These are phyloP conservation scores for Boletus rubescentipes DNA, from an alignment of 768 basidiomycete species.

Conservation along the genomic window DNA sequence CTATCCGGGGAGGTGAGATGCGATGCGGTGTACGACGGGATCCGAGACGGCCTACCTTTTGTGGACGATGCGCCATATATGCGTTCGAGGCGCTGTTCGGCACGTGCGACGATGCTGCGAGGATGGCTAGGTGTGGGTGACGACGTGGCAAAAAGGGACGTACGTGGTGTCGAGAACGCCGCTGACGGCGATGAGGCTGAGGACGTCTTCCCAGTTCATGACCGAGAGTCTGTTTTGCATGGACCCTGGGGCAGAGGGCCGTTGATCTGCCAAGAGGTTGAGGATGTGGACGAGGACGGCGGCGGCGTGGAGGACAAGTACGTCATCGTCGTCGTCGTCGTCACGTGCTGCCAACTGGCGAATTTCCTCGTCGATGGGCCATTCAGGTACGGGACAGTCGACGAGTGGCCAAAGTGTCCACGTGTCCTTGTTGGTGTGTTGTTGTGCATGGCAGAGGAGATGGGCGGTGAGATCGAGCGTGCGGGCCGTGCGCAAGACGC, in stretches of 20 bases:
- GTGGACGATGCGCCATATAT: constrained; percentile 28
- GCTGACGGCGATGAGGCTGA: constrained; percentile 49
- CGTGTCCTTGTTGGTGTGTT: constrained; percentile 30
- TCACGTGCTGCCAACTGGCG: constrained; percentile 34
- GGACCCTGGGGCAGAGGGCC: constrained; percentile 53
- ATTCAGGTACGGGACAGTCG: constrained; percentile 68
- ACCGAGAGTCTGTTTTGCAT: constrained; percentile 65
- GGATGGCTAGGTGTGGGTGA: not conserved
- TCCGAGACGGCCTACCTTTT: constrained; percentile 10
- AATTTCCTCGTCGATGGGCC: constrained; percentile 70
- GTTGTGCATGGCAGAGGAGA: constrained; percentile 34
- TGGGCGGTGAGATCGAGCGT: constrained; percentile 59
- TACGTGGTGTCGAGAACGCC: constrained; percentile 35
- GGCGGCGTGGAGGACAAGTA: constrained; percentile 41
- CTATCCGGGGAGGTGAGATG: constrained; percentile 11
- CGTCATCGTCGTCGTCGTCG: constrained; percentile 20
- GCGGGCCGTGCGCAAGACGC: constrained; percentile 57
- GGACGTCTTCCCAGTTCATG: constrained; percentile 62
- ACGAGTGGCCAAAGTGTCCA: constrained; percentile 83
- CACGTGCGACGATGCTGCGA: constrained; percentile 23
- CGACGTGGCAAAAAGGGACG: not conserved
- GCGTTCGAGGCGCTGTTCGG: constrained; percentile 29
- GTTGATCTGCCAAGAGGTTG: constrained; percentile 52
- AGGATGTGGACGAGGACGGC: constrained; percentile 52
- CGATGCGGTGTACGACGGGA: not conserved